Evolutionary conservation across 345 rosid species (phyloP), one percentile per base, ranked within the genome.

Genomic region (Brassica incana): DNA sequence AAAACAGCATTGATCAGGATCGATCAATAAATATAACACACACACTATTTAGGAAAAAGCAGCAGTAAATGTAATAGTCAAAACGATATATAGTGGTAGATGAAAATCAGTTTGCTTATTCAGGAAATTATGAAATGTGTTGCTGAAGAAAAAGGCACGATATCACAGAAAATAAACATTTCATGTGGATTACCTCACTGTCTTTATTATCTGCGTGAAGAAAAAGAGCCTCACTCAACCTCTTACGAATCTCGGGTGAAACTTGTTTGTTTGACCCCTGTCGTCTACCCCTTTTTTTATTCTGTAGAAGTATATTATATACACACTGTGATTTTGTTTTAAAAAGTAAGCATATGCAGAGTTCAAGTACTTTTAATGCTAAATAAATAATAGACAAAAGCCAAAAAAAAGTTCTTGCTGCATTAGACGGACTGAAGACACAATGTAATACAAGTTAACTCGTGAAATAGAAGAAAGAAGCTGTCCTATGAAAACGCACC

Each of bases 221-320:
- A 85, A 83, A 75, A 71, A 88, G 82, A 69, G 98, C 97, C 81
- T 90, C 87, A 75, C 89, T 94, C 14, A 91, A 85, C 91, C 87
- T 85, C 81, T 79, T 52, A 61, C 82, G 75, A 62, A 92, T 84
- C 52, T 87, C 80, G 43, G 98, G 88, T 75, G 84, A 81, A 66
- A 84, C 82, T 84, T 87, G 87, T 52, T 84, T 89, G 83, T 74
- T 88, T 9, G 90, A 87, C 23, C 99, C 95, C 79, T 71, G 85
- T 70, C 88, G 77, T 87, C 97, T 86, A 54, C 99, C 98, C 84
- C 81, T 83, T 76, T 83, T 86, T 83, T 87, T 92, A 52, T 27
- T 71, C 97, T 88, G 86, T 73, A 72, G 18, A 67, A 16, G 59
- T 23, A 20, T 20, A 20, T 20, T 20, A 20, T 2, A 81, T 43